phyloP scores from a whole-genome alignment of 306 rosid species.

The Lablab purpureus region DNA sequence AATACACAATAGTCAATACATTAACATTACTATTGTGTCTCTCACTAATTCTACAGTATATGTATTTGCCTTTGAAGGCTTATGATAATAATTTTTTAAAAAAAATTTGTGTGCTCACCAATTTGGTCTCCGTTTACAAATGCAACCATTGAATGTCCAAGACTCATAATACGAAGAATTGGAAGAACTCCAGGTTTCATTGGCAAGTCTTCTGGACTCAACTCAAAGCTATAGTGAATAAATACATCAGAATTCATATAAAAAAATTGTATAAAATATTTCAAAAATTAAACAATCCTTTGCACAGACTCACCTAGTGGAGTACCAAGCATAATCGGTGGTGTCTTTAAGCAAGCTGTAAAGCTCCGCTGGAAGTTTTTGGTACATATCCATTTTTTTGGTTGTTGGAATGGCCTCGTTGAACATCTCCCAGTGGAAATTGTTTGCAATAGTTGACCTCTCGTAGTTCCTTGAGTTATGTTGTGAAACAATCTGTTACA shows the following conservation, averaged over 20 bases:
- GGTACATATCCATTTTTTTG: slow-evolving; percentile 36
- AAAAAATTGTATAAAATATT: background rate
- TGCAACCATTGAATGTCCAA: slow-evolving; percentile 76
- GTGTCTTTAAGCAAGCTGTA: slow-evolving; percentile 71
- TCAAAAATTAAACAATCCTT: background rate
- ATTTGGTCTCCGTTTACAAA: slow-evolving; percentile 68
- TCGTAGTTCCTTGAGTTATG: slow-evolving; percentile 71
- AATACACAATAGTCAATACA: slow-evolving; percentile 2
- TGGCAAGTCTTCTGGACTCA: slow-evolving; percentile 61
- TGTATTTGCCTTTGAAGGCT: no score
- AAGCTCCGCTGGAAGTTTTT: slow-evolving; percentile 62
- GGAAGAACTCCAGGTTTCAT: slow-evolving; percentile 53
- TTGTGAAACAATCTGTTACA: slow-evolving; percentile 73
- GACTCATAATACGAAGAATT: slow-evolving; percentile 63
- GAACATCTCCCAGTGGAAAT: slow-evolving; percentile 69
- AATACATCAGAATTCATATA: background rate
- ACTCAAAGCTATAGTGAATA: slow-evolving; percentile 58
- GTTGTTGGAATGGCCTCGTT: slow-evolving; percentile 62
- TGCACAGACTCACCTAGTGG: slow-evolving; percentile 59
- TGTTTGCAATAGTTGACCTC: slow-evolving; percentile 50
- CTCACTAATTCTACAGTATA: no score
- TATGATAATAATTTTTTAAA: background rate
- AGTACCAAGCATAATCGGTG: slow-evolving; percentile 88
- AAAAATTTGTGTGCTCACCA: slow-evolving; percentile 63
- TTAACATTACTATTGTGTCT: background rate